phyloP scores from a whole-genome alignment of 345 rosid species.

The Corymbia maculata region DNA sequence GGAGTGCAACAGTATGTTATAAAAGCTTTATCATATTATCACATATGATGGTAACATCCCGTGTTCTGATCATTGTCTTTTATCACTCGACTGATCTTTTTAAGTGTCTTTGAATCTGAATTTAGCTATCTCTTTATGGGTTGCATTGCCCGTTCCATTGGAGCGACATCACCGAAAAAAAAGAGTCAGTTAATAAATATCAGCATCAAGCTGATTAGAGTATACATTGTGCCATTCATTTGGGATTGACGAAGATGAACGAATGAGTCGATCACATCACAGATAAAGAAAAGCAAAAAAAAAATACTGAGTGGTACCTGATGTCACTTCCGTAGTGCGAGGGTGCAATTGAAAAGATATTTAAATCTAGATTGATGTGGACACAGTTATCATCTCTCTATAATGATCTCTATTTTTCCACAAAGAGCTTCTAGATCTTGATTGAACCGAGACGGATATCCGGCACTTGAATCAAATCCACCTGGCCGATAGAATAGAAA shows the following conservation, averaged over 20 bases:
- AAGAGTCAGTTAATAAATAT: neutral
- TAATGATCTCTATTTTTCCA: neutral
- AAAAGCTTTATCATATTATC: too few species aligned
- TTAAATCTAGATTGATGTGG: neutral
- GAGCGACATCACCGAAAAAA: neutral
- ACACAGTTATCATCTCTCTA: neutral
- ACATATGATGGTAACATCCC: neutral
- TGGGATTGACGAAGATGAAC: neutral
- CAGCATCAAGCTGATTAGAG: neutral
- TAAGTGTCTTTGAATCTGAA: neutral
- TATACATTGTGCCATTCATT: neutral
- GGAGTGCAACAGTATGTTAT: neutral
- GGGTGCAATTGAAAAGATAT: neutral
- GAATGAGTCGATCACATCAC: neutral
- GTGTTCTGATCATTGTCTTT: neutral
- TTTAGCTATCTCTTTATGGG: neutral
- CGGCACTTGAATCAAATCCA: neutral
- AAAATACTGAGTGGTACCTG: too few species aligned
- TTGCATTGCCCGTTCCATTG: neutral
- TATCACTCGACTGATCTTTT: neutral
- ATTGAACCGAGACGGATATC: neutral
- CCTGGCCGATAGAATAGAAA: neutral
- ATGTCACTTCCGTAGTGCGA: neutral
- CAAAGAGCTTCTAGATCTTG: neutral
- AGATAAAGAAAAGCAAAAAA: neutral